These are phyloP conservation scores for Chamaenerion angustifolium DNA, from an alignment of 345 rosid genomes.

Conservation along the genomic window DNA sequence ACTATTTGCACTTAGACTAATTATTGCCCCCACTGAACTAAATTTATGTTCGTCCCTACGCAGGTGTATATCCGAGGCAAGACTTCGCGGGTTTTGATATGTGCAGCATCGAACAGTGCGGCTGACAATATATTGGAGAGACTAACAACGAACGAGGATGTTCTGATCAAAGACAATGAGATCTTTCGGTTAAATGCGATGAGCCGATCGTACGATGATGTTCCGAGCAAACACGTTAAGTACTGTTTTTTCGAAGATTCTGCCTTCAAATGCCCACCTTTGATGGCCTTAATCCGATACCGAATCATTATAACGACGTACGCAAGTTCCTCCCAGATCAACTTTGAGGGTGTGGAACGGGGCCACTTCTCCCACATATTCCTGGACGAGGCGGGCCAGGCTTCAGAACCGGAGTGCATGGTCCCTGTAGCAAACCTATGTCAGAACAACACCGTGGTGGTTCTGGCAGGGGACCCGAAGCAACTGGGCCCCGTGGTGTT, in stretches of 20 bases:
- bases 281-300: conserved; percentile 18
- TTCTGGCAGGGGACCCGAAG: conserved; percentile 58
- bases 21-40: too few species aligned
- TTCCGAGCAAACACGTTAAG: conserved; percentile 18
- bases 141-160: conserved; percentile 19
- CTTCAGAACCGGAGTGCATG: conserved; percentile 64
- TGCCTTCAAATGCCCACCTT: conserved; percentile 41
- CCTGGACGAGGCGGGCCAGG: conserved; percentile 69
- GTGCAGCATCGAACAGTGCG: conserved; percentile 61
- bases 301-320: conserved; percentile 43
- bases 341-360: conserved; percentile 18
- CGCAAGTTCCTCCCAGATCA: conserved; percentile 32
- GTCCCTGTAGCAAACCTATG: conserved; percentile 33
- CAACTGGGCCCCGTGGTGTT: conserved; percentile 50
- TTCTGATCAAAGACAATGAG: conserved; percentile 25
- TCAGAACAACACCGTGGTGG: conserved; percentile 31
- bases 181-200: conserved; percentile 47
- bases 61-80: conserved; percentile 23
- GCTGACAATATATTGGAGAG: conserved; percentile 46
- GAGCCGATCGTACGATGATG: conserved; percentile 35
- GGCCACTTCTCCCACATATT: conserved; percentile 57
- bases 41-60: too few species aligned
- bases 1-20: too few species aligned
- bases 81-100: conserved; percentile 28
- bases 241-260: conserved; percentile 30